Conservation (phyloP, 371 early-diverging fungal species). For the Blakeslea trispora region DNA sequence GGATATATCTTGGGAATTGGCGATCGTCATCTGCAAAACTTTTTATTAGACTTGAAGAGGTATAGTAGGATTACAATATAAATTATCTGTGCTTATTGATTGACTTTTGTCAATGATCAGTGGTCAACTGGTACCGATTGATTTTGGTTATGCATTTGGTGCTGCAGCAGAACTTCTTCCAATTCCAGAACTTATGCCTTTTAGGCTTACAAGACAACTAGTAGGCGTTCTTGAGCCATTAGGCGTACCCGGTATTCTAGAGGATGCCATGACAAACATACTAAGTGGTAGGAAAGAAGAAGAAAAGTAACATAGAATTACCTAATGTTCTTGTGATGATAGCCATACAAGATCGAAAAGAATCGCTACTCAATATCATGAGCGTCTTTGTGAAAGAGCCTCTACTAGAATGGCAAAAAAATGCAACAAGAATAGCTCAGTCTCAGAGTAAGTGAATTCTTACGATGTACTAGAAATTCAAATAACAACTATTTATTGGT, state of each 20-base stretch:
- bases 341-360: conserved; percentile 58
- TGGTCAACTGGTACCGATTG: conserved; percentile 67
- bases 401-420: conserved; percentile 59
- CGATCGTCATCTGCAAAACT: conserved; percentile 74
- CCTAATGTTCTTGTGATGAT: background rate
- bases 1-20: conserved; percentile 76
- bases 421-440: conserved; percentile 60
- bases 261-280: conserved; percentile 57
- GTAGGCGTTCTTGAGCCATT: conserved; percentile 58
- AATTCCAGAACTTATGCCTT: conserved; percentile 72
- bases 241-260: conserved; percentile 54
- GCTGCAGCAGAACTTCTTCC: conserved; percentile 70
- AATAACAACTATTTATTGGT: too few species aligned
- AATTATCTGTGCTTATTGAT: background rate
- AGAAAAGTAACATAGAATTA: too few species aligned
- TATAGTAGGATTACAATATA: conserved; percentile 13
- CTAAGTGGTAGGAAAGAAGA: conserved; percentile 41
- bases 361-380: conserved; percentile 60
- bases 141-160: conserved; percentile 81
- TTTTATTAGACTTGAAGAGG: conserved; percentile 61
- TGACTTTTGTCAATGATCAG: conserved; percentile 27
- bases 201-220: conserved; percentile 65
- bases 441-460: conserved; percentile 53
- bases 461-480: too few species aligned
- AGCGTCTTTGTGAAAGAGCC: conserved; percentile 78